Conservation (phyloP, 768 basidiomycete genomes). For the Megacollybia marginata region DNA sequence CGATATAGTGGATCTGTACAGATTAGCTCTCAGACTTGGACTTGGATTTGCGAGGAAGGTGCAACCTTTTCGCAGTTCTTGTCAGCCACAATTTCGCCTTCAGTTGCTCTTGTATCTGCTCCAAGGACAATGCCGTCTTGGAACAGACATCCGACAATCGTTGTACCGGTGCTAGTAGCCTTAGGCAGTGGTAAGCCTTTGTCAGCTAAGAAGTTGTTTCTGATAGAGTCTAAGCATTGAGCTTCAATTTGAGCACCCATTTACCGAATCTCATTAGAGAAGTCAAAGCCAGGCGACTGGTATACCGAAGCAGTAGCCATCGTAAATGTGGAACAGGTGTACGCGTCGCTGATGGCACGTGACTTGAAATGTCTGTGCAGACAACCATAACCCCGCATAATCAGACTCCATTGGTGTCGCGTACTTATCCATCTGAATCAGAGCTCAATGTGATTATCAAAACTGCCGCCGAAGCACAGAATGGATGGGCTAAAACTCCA, state of each 20-base stretch:
- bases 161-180: conserved; percentile 91
- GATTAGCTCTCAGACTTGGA: neutral
- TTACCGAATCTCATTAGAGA: conserved; percentile 68
- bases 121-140: conserved; percentile 91
- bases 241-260: neutral
- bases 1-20: conserved; percentile 92
- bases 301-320: conserved; percentile 34
- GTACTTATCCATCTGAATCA: conserved; percentile 51
- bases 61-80: conserved; percentile 99
- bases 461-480: conserved; percentile 60
- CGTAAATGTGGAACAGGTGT: no score
- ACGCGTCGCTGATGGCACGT: no score
- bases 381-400: conserved; percentile 82
- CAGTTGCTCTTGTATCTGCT: conserved; percentile 94
- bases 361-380: conserved; percentile 27
- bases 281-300: conserved; percentile 62
- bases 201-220: conserved; percentile 65
- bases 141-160: conserved; percentile 94
- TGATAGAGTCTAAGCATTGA: conserved; percentile 15
- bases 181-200: conserved; percentile 73
- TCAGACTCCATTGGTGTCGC: conserved; percentile 60
- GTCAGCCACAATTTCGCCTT: conserved; percentile 91
- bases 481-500: conserved; percentile 65
- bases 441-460: conserved; percentile 59
- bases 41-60: neutral